Conservation (phyloP, 116 monocot genomes). For the Dioscorea cayenensis region DNA sequence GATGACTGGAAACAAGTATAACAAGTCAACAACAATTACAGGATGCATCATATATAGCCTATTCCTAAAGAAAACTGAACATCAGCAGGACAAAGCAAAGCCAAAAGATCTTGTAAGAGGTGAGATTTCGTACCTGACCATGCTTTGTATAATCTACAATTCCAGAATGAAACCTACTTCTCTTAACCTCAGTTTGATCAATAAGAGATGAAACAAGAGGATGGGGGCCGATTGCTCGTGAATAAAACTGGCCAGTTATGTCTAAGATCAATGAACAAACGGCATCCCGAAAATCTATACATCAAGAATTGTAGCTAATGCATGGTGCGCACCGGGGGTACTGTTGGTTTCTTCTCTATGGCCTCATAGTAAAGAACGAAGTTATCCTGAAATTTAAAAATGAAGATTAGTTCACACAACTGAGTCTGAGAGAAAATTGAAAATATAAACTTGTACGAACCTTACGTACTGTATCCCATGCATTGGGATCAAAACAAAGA, state of each 20-base stretch:
- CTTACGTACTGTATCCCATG: constrained; percentile 66
- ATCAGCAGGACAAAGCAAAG: neutral
- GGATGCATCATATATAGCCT: neutral
- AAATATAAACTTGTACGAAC: constrained; percentile 17
- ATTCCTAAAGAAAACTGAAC: neutral
- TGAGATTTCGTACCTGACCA: neutral
- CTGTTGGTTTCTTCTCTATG: constrained; percentile 61
- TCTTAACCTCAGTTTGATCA: neutral
- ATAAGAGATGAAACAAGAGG: neutral
- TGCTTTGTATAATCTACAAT: too few relatives aligned
- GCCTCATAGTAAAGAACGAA: constrained; percentile 60
- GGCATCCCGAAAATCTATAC: neutral
- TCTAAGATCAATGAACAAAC: neutral
- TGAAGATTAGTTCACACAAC: neutral
- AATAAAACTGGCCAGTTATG: neutral
- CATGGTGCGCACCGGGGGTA: constrained; percentile 23
- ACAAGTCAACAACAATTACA: neutral
- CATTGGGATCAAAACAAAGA: constrained; percentile 59
- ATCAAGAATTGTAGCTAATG: constrained; percentile 7
- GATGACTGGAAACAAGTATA: neutral
- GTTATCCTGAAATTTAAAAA: constrained; percentile 65
- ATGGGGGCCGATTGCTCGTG: neutral
- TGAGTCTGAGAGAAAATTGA: neutral
- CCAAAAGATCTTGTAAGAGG: neutral
- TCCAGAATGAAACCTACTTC: neutral